These are phyloP conservation scores for Pilasporangium apinafurcum DNA, from an alignment of 352 stramenopile genomes.

Conservation along the genomic window DNA sequence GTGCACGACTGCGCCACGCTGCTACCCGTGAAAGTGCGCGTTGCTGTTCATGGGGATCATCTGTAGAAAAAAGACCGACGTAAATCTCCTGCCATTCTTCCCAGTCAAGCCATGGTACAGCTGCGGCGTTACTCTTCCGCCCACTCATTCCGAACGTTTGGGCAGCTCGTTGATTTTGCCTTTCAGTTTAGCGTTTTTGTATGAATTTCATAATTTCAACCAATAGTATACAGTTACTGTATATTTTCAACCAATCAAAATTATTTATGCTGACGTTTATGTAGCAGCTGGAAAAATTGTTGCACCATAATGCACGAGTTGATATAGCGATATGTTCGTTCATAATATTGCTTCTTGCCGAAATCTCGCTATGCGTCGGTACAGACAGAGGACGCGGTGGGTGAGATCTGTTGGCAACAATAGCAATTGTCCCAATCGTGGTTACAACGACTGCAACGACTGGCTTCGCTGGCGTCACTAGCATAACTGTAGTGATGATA, in stretches of 20 bases:
- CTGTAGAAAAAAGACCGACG: constrained; percentile 40
- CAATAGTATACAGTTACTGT: neutral
- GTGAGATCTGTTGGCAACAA: constrained; percentile 69
- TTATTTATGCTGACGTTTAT: too few relatives aligned
- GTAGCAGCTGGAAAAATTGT: too few relatives aligned
- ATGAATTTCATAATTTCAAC: too few relatives aligned
- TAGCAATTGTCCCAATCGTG: constrained; percentile 69
- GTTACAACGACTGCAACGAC: constrained; percentile 62
- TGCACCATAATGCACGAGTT: neutral
- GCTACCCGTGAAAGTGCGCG: constrained; percentile 51
- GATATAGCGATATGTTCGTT: constrained; percentile 5
- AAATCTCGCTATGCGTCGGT: constrained; percentile 31
- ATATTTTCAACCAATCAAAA: constrained; percentile 6
- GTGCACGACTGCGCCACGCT: constrained; percentile 56
- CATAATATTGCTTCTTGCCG: too few relatives aligned
- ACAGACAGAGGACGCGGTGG: constrained; percentile 54
- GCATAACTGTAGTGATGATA: constrained; percentile 25
- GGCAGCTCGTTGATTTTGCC: neutral
- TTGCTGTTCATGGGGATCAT: constrained; percentile 39
- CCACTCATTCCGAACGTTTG: constrained; percentile 24
- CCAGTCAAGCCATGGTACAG: constrained; percentile 69
- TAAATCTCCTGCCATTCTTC: constrained; percentile 68
- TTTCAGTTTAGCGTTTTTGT: too few relatives aligned
- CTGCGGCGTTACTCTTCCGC: constrained; percentile 33
- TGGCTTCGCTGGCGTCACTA: constrained; percentile 52